Evolutionary conservation across 371 early-diverging fungal species (phyloP).

Genomic region (Chytridium lagenaria): DNA sequence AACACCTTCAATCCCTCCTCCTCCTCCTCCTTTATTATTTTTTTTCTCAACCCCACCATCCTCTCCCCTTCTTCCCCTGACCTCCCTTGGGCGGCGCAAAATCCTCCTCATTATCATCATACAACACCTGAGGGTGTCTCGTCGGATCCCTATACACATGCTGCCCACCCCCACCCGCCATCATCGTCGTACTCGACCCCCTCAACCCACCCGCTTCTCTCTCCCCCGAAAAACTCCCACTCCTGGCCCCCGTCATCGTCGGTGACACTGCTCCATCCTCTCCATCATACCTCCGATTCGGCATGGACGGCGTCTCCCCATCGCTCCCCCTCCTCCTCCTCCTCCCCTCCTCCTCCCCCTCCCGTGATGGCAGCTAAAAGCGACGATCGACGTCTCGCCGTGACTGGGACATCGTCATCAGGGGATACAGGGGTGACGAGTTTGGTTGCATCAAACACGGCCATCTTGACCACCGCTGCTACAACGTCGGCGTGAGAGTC

Average conservation of each 20-base stretch:
- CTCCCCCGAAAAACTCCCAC: not conserved
- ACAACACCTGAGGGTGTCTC: not conserved
- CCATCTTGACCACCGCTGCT: constrained; percentile 17
- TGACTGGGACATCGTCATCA: not conserved
- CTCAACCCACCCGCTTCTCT: not conserved
- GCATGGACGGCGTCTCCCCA: not conserved
- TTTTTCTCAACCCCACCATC: constrained; percentile 11
- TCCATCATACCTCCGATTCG: not conserved
- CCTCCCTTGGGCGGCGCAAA: not conserved
- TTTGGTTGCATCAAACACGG: not conserved
- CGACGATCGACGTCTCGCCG: not conserved
- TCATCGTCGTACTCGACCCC: not conserved
- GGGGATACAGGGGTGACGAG: not conserved
- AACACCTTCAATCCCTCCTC: too few species aligned
- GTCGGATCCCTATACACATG: not conserved
- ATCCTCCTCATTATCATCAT: constrained; percentile 1
- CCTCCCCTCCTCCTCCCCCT: not conserved
- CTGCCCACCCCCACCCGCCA: not conserved
- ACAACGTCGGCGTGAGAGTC: constrained; percentile 18
- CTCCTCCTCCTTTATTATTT: not conserved
- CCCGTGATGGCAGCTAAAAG: not conserved
- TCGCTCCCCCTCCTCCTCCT: not conserved
- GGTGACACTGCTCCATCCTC: not conserved
- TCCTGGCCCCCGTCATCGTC: not conserved
- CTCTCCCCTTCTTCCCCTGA: not conserved